phyloP scores from a whole-genome alignment of 371 early-diverging fungal species.

The Polyrhizophydium stewartii region DNA sequence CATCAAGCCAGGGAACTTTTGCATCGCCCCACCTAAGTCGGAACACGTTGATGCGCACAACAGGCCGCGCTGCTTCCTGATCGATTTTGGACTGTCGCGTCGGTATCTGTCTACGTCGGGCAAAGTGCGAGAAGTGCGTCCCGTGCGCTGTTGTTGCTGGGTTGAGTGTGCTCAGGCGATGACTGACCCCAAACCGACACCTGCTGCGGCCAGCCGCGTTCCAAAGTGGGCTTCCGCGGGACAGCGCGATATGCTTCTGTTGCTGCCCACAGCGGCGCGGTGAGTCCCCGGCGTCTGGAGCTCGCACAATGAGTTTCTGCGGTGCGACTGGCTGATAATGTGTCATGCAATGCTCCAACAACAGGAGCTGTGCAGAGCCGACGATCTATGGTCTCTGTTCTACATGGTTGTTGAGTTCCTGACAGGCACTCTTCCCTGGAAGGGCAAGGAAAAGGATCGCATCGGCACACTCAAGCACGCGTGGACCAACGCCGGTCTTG shows the following conservation, averaged over 20 bases:
- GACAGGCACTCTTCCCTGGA: conserved; percentile 67
- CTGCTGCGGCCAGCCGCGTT: conserved; percentile 35
- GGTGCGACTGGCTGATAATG: background rate
- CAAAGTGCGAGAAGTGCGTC: conserved; percentile 29
- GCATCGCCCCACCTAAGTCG: conserved; percentile 21
- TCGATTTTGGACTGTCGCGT: conserved; percentile 51
- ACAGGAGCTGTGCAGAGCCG: conserved; percentile 56
- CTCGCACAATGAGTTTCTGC: background rate
- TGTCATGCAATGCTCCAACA: background rate
- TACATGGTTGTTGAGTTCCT: conserved; percentile 62
- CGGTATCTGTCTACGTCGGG: conserved; percentile 21
- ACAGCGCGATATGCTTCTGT: conserved; percentile 68
- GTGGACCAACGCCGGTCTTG: conserved; percentile 32
- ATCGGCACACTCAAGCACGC: conserved; percentile 44
- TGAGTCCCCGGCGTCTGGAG: conserved; percentile 20
- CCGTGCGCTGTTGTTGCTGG: background rate
- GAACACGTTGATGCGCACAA: background rate
- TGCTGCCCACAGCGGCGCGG: conserved; percentile 51
- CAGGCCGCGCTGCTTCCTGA: conserved; percentile 23
- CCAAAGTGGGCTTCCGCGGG: conserved; percentile 60
- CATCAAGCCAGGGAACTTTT: conserved; percentile 65
- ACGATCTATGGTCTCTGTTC: conserved; percentile 70
- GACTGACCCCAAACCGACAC: too few species aligned
- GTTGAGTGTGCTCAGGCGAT: too few species aligned
- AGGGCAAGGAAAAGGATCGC: conserved; percentile 52